Evolutionary conservation across 257 asterid species (phyloP).

Genomic region (Solanum corneliomulleri): DNA sequence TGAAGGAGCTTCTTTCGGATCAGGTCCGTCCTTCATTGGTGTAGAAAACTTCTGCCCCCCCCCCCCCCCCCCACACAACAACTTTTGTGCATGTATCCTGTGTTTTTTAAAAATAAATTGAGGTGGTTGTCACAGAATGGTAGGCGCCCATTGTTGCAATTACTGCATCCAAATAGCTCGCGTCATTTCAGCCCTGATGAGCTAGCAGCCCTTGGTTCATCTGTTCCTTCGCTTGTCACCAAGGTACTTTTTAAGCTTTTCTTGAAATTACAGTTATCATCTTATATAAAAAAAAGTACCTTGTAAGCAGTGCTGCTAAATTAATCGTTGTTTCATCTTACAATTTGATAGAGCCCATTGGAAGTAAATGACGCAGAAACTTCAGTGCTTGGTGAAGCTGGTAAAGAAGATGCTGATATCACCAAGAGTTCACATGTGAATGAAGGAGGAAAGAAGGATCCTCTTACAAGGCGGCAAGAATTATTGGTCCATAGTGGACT

Average conservation of each 20-base stretch:
- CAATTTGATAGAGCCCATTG: conserved; percentile 18
- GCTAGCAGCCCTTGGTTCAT: conserved; percentile 36
- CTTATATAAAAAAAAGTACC: background rate
- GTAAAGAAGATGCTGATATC: conserved; percentile 20
- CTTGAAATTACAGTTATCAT: background rate
- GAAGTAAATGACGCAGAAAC: conserved; percentile 8
- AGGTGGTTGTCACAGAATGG: conserved; percentile 35
- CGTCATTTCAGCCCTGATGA: conserved; percentile 72
- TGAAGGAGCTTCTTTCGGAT: conserved; percentile 63
- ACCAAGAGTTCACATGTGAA: conserved; percentile 7
- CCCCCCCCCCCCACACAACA: background rate
- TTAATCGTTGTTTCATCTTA: background rate
- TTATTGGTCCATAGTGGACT: conserved; percentile 72
- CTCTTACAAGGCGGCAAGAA: conserved; percentile 70
- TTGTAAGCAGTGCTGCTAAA: background rate
- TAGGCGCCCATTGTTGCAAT: conserved; percentile 70
- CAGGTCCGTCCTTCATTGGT: conserved; percentile 40
- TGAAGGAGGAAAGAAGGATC: conserved; percentile 81
- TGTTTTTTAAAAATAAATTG: background rate
- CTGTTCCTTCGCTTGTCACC: conserved; percentile 49
- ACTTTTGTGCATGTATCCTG: background rate
- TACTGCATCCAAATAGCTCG: conserved; percentile 72
- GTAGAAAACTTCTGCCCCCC: background rate
- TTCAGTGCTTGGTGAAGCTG: conserved; percentile 22
- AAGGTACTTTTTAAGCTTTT: conserved; percentile 26